Evolutionary conservation across 495 filamentous ascomycete genomes (phyloP), one percentile per base, ranked within the genome.

Genomic region (Daldinia concentrica): DNA sequence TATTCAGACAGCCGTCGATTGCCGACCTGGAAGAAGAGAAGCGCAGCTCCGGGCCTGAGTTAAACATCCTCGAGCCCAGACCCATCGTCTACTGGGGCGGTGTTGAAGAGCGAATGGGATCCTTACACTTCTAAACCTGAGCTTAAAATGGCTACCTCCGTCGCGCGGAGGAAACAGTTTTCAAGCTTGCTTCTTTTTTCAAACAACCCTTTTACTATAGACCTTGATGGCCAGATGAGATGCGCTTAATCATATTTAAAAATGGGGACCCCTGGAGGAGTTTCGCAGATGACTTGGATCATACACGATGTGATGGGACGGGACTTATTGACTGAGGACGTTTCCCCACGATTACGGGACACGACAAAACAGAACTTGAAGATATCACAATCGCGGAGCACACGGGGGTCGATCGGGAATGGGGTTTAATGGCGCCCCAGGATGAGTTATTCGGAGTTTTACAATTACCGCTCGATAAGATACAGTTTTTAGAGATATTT

Each of bases 31-130:
- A 82, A 58, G 82, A 82, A 59, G 85, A 88, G 74, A 81, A 81
- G 70, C 79, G 80, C 70, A 75, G 68, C 71, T 83, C 82, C 50
- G 78, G 77, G 19, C 73, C 66, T 45, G 85, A 86, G 62, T 74
- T 85, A 2, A 80, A 79, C 74, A 79, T 88, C 39, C 80, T 88
- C 24, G 86, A 88, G 77, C 86, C 86, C 26, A 72, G 85, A 58
- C 86, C 86, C 45, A 80, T 85, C 48, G 82, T 83, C 19, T 84
- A 83, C 76, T 87, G 86, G 78, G 85, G 82, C 67, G 83, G 86
- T 27, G 74, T 87, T 39, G 86, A 85, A 76, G 86, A 86, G 77
- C 76, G 84, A 52, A 86, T 86, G 82, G 76, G 77, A 50, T 75
- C 71, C 8, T 74, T 82, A 26, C 66, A 68, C 55, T 70, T 69